Base-by-base conservation (phyloP, 495 filamentous ascomycete species). In the Neurospora cerealis region DNA sequence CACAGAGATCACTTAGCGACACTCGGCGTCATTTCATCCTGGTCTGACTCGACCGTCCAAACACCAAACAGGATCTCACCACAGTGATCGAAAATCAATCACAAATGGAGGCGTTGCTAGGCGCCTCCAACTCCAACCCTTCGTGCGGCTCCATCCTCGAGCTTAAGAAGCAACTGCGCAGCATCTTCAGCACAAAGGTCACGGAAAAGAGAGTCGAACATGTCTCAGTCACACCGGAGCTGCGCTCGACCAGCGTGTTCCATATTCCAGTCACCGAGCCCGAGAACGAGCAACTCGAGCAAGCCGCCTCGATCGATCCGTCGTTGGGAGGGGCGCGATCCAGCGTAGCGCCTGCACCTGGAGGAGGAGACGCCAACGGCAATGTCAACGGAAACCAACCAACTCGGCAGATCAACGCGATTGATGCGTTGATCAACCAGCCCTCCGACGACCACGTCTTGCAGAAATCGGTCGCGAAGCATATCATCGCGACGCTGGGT, bases 371-470 rank as follows among this genome's bases (percentile, higher is more conserved):
- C 15, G 15, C 15, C 15, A 66, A 36, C 54, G 54, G 54, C 13
- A 62, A 54, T 24, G 75, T 66, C 24, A 71, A 73, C 44, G 72
- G 39, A 28, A 73, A 28, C 5, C 74, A 46, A 15, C 54, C 46
- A 8, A 71, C 75, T 19, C 77, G 79, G 7, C 69, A 73, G 11
- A 77, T 83, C 70, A 77, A 71, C 32, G 81, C 81, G 21, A 80
- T 77, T 70, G 83, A 87, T 62, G 75, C 81, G 2, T 70, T 86
- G n/a, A 75, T 81, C 70, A 83, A 81, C 74, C 85, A 86, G 76
- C 80, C 83, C 0, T 38, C 72, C 19, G 83, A 85, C 62, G 81
- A 86, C 62, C 83, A 83, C 9, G 77, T 78, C 0, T 74, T 85
- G 38, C 85, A 87, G 74, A 80, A 77, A 69, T 77, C 81, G 6